Evolutionary conservation across 805 yeast genomes (phyloP).

Genomic region (Komagataella ulmi): DNA sequence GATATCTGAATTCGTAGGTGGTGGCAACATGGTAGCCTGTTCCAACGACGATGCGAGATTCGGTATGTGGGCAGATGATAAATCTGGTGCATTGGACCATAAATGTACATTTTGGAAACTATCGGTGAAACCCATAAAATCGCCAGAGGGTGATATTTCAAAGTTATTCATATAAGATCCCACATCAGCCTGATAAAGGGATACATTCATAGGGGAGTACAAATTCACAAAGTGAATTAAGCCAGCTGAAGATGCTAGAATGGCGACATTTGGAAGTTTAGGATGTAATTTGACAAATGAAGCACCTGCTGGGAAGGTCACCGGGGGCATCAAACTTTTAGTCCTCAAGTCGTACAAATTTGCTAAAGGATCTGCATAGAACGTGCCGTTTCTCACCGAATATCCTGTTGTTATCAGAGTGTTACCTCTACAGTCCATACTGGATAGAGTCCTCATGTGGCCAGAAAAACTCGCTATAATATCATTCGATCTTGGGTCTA

Average conservation of each 20-base stretch:
- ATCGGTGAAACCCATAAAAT: conserved; percentile 60
- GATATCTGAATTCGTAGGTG: conserved; percentile 9
- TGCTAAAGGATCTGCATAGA: conserved; percentile 65
- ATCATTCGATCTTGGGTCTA: conserved; percentile 37
- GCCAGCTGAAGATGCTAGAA: conserved; percentile 66
- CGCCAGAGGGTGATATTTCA: conserved; percentile 61
- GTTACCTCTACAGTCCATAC: conserved; percentile 51
- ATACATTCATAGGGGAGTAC: conserved; percentile 58
- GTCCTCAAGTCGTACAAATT: conserved; percentile 69
- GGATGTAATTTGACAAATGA: conserved; percentile 78
- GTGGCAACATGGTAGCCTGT: conserved; percentile 8
- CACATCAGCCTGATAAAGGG: conserved; percentile 54
- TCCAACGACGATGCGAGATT: not conserved
- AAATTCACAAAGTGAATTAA: conserved; percentile 80
- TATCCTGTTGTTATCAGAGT: conserved; percentile 74
- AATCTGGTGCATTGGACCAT: conserved; percentile 45
- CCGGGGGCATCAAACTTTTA: conserved; percentile 60
- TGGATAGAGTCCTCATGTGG: conserved; percentile 49
- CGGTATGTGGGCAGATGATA: conserved; percentile 20
- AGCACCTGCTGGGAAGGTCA: conserved; percentile 87
- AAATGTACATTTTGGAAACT: conserved; percentile 45
- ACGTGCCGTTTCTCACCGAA: conserved; percentile 46
- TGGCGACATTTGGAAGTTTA: conserved; percentile 60
- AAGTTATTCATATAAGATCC: conserved; percentile 30
- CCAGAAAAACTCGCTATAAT: conserved; percentile 41